Conservation (phyloP, 129 eudicot genomes). For the Lonicera japonica region DNA sequence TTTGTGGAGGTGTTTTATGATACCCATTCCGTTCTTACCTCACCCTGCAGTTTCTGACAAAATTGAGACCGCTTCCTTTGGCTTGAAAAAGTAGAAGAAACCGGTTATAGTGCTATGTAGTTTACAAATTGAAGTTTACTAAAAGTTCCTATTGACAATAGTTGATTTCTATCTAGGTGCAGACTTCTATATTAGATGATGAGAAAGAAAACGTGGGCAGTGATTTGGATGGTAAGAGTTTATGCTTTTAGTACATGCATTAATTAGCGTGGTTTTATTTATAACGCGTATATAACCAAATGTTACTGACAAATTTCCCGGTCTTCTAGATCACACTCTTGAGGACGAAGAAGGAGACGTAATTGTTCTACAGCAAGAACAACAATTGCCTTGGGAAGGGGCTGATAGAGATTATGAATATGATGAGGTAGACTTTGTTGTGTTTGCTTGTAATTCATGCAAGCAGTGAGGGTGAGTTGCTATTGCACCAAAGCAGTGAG, state of each 20-base stretch:
- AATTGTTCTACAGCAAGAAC: constrained; percentile 12
- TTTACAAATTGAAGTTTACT: neutral
- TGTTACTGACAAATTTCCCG: neutral
- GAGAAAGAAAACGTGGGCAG: constrained; percentile 58
- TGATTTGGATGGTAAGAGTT: constrained; percentile 58
- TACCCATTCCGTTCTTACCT: neutral
- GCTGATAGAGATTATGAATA: constrained; percentile 29
- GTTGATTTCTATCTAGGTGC: constrained; percentile 38
- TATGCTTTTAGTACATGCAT: neutral
- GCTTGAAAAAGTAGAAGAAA: constrained; percentile 85
- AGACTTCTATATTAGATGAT: constrained; percentile 56
- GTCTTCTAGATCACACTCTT: constrained; percentile 35
- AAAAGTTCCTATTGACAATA: neutral
- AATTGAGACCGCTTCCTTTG: constrained; percentile 60
- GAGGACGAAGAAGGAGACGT: constrained; percentile 47
- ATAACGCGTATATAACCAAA: neutral
- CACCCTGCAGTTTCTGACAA: constrained; percentile 58
- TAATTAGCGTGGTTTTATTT: neutral
- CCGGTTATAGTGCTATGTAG: constrained; percentile 31
- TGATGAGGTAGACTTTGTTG: constrained; percentile 32
- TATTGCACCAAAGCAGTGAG: too few relatives aligned
- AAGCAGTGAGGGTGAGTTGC: too few relatives aligned
- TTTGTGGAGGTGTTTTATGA: neutral
- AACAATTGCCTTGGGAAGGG: constrained; percentile 32
- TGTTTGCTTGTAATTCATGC: too few relatives aligned